Base-by-base conservation (phyloP, 2,329 filamentous ascomycete genomes). In the Sporothrix sp. region DNA sequence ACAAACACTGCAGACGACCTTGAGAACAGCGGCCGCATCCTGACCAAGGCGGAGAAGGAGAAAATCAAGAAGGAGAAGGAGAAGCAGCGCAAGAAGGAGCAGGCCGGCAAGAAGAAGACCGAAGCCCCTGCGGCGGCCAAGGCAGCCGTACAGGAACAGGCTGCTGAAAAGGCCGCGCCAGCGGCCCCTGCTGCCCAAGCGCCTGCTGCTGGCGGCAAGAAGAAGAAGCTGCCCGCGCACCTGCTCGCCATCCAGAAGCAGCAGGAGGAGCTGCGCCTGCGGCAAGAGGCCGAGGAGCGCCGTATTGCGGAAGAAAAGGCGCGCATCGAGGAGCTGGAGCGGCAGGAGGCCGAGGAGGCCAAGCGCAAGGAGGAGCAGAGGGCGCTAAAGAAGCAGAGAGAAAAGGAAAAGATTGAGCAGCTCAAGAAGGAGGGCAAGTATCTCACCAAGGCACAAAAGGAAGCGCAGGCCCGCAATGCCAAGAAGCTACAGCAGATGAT, bases 41-140 rank as follows among this genome's bases (percentile, higher is more conserved):
- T 97, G 71, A 95, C 88, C 35, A 98, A 97, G 79, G 93, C 94
- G 52, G 90, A 98, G 72, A 98, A 98, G 73, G 93, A 98, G 68
- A 95, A 88, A 70, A 76, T 91, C 63, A 97, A 91, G 78, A 98
- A 96, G 72, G 93, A 98, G 73, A 82, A 88, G 55, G 93, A 98
- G 74, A 98, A 98, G 81, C 87, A 93, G 71, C 79, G 90, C 59
- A 98, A 98, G 74, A 98, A 90, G 81, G 93, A 98, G 69, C 85
- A 97, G 84, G 87, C 88, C 58, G 82, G 85, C 25, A 88, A 90
- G 72, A 95, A 95, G 76, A 95, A 93, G 71, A 69, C 75, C 27
- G 61, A 70, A 13, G 69, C 68, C 33, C 70, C 52, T 18, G 66
- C 76, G 27, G 71, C 68, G 32, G 68, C 72, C 27, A 50, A 51